Evolutionary conservation across 352 stramenopile species (phyloP).

Genomic region (Thraustochytrium striatum): DNA sequence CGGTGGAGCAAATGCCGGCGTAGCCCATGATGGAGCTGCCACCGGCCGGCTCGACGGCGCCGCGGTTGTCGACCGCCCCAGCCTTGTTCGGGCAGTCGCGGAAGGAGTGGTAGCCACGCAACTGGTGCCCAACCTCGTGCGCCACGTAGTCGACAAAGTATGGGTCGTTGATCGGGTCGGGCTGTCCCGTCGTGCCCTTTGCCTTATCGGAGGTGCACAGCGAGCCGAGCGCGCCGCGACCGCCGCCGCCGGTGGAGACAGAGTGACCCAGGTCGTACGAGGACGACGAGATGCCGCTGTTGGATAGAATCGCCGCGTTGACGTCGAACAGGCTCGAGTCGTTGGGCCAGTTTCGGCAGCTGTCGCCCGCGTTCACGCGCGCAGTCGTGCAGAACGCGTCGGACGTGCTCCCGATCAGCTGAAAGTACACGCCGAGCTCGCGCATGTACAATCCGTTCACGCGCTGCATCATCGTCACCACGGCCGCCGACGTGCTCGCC

Average conservation of each 20-base stretch:
- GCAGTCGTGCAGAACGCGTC: no score
- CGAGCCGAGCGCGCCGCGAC: not conserved
- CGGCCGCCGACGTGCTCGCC: not conserved
- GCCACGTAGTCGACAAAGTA: not conserved
- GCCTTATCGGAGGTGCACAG: constrained; percentile 19
- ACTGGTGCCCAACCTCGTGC: constrained; percentile 2
- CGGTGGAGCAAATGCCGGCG: constrained; percentile 31
- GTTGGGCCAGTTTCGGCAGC: no score
- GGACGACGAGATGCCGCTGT: not conserved
- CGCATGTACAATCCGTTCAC: constrained; percentile 14
- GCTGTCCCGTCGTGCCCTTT: not conserved
- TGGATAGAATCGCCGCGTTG: not conserved
- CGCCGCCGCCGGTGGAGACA: not conserved
- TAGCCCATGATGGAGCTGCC: constrained; percentile 35
- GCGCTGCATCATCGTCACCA: not conserved
- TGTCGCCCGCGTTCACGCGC: no score
- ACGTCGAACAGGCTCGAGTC: not conserved
- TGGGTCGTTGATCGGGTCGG: not conserved
- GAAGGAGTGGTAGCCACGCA: not conserved
- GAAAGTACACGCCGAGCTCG: not conserved
- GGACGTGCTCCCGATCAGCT: not conserved
- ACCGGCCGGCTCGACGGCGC: constrained; percentile 30
- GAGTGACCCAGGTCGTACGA: not conserved
- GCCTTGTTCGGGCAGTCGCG: not conserved
- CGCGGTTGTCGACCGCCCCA: not conserved